Conservation (phyloP, 192 early-diverging fungal genomes). For the Glomus cerebriforme region DNA sequence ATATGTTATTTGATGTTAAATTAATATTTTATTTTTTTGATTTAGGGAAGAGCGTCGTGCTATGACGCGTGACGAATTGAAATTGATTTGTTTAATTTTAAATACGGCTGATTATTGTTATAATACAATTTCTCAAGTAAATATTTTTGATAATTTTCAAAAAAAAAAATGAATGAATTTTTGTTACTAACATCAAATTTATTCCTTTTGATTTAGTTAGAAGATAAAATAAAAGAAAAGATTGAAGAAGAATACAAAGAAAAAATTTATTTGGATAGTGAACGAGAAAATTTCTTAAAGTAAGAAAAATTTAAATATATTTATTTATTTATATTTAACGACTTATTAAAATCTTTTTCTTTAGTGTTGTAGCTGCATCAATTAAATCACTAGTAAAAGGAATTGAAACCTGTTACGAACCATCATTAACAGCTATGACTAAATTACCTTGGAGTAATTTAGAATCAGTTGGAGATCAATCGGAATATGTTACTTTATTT, state of each 20-base stretch:
- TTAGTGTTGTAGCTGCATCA: slow-evolving; percentile 60
- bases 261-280: slow-evolving; percentile 71
- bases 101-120: slow-evolving; percentile 97
- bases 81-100: slow-evolving; percentile 74
- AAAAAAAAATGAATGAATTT: not conserved
- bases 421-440: slow-evolving; percentile 71
- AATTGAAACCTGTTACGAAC: slow-evolving; percentile 68
- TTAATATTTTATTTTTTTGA: not conserved
- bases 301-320: slow-evolving; percentile 42
- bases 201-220: slow-evolving; percentile 62
- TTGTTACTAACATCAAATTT: slow-evolving; percentile 7
- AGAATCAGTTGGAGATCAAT: slow-evolving; percentile 93
- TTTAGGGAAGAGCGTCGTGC: slow-evolving; percentile 63
- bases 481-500: slow-evolving; percentile 75
- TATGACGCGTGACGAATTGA: slow-evolving; percentile 67
- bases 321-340: no score
- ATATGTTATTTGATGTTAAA: not conserved
- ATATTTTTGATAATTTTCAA: not conserved
- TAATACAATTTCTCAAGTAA: slow-evolving; percentile 75
- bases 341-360: not conserved
- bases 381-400: slow-evolving; percentile 70
- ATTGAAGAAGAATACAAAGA: slow-evolving; percentile 70
- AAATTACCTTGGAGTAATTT: slow-evolving; percentile 79
- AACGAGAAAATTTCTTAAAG: slow-evolving; percentile 80
- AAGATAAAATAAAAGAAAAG: slow-evolving; percentile 85